Evolutionary conservation across 805 yeast species (phyloP).

Genomic region (Metschnikowia bowlesiae): DNA sequence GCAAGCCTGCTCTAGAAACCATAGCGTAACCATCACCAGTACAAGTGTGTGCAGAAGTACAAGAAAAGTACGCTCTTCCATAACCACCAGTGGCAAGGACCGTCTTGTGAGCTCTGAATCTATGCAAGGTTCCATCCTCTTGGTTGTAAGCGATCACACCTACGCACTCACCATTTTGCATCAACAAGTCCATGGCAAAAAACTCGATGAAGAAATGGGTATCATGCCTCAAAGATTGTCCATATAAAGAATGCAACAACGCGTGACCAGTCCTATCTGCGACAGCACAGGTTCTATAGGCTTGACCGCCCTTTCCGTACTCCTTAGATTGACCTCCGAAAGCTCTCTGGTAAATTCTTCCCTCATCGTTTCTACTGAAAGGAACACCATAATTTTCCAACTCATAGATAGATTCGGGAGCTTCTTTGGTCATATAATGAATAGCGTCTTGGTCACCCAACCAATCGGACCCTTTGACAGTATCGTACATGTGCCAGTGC

Average conservation of each 20-base stretch:
- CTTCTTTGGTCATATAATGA: slow-evolving; percentile 98
- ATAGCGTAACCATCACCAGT: slow-evolving; percentile 99
- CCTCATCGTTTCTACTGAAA: slow-evolving; percentile 93
- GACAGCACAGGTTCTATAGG: slow-evolving; percentile 98
- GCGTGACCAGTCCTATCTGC: slow-evolving; percentile 99
- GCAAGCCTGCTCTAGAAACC: slow-evolving; percentile 98
- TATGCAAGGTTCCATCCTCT: slow-evolving; percentile 97
- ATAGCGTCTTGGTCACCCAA: slow-evolving; percentile 99
- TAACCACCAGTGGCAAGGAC: slow-evolving; percentile 98
- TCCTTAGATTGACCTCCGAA: slow-evolving; percentile 97
- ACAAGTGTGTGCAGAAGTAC: slow-evolving; percentile 99
- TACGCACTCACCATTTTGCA: slow-evolving; percentile 92
- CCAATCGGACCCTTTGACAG: slow-evolving; percentile 99
- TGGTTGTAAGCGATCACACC: slow-evolving; percentile 98
- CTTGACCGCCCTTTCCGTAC: slow-evolving; percentile 98
- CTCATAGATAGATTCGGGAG: slow-evolving; percentile 92
- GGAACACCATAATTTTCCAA: slow-evolving; percentile 98
- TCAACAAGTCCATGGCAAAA: slow-evolving; percentile 90
- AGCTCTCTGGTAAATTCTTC: slow-evolving; percentile 97
- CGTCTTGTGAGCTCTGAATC: slow-evolving; percentile 96
- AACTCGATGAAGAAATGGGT: slow-evolving; percentile 97
- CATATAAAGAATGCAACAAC: slow-evolving; percentile 88
- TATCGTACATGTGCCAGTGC: slow-evolving; percentile 99
- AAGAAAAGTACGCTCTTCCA: slow-evolving; percentile 97
- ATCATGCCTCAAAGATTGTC: slow-evolving; percentile 94